Evolutionary conservation across 2,329 filamentous ascomycete species (phyloP), one percentile per base, ranked within the genome.

Genomic region (Cercospora zeina): DNA sequence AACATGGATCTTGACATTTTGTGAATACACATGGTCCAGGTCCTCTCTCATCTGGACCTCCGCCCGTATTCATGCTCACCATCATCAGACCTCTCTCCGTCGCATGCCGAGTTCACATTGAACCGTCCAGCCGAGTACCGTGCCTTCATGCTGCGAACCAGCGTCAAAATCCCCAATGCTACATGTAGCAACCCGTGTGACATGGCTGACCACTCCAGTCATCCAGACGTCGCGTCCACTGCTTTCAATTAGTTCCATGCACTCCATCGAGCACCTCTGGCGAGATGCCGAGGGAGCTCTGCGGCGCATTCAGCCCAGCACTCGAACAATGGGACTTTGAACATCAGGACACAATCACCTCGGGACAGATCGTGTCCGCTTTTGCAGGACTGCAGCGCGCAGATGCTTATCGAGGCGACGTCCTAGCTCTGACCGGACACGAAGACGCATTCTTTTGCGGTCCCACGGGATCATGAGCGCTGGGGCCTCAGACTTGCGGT

Each of bases 381-480:
- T 67, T 67, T 53, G 59, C 58, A 16, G 65, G 63, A 10, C 54
- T 67, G 1, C 33, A 64, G 34, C 37, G 54, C 13, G 65, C 65
- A 13, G 59, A 63, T 11, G 37, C 36, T 2, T 67, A 37, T 31
- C 63, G 14, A 19, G 63, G 65, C 13, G 61, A 65, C 30, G 63
- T 67, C 21, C 50, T 65, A 19, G 63, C 54, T 31, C 27, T 67
- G 5, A 67, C 65, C 11, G 63, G 65, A 5, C 58, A 65, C 24
- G 59, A 67, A 16, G 65, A 65, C 50, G 65, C 65, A 7, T 65
- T 67, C 61, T 65, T 67, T 56, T 67, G 65, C 57, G 65, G 65
- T 13, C 62, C 65, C 1, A 67, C 65, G 13, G 65, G 65, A 1
- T 61, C 57, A n/a, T 33, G 60, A 36, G 62, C 59, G 42, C 54